phyloP scores from a whole-genome alignment of 2,329 filamentous ascomycete genomes.

The Mollisiaceae sp. region DNA sequence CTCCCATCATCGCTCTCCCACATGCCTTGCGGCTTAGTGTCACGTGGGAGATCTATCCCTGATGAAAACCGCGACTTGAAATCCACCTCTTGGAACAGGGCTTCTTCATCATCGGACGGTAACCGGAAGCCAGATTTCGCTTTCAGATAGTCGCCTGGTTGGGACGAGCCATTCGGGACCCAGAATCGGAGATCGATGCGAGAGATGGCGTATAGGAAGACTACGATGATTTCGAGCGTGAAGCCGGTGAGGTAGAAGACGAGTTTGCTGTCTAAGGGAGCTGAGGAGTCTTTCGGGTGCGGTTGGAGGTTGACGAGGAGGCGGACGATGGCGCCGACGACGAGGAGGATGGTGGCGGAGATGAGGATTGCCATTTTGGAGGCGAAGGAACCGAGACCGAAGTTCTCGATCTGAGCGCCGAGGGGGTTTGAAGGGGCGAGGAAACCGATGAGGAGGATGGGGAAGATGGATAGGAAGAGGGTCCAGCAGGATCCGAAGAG shows the following conservation, averaged over 20 bases:
- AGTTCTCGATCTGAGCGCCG: slow-evolving; percentile 53
- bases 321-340: slow-evolving; percentile 60
- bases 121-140: slow-evolving; percentile 3
- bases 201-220: slow-evolving; percentile 68
- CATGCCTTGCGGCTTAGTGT: slow-evolving; percentile 1
- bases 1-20: background rate
- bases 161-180: slow-evolving; percentile 70
- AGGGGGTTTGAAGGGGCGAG: slow-evolving; percentile 52
- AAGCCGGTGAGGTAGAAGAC: slow-evolving; percentile 84
- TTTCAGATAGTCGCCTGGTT: slow-evolving; percentile 51
- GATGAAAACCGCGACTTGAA: slow-evolving; percentile 21
- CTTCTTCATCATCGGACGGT: slow-evolving; percentile 11
- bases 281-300: slow-evolving; percentile 18
- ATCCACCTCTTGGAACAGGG: slow-evolving; percentile 21
- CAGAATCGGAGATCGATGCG: slow-evolving; percentile 78
- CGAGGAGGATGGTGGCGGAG: slow-evolving; percentile 61
- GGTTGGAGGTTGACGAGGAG: slow-evolving; percentile 63
- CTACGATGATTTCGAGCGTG: slow-evolving; percentile 71
- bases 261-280: slow-evolving; percentile 59
- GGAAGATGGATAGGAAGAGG: slow-evolving; percentile 56
- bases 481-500: slow-evolving; percentile 23
- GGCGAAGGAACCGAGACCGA: slow-evolving; percentile 69
- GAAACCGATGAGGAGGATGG: slow-evolving; percentile 66
- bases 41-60: background rate
- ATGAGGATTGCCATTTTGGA: slow-evolving; percentile 70